phyloP scores from a whole-genome alignment of 2,329 filamentous ascomycete genomes.

The Pyrenophora seminiperda region DNA sequence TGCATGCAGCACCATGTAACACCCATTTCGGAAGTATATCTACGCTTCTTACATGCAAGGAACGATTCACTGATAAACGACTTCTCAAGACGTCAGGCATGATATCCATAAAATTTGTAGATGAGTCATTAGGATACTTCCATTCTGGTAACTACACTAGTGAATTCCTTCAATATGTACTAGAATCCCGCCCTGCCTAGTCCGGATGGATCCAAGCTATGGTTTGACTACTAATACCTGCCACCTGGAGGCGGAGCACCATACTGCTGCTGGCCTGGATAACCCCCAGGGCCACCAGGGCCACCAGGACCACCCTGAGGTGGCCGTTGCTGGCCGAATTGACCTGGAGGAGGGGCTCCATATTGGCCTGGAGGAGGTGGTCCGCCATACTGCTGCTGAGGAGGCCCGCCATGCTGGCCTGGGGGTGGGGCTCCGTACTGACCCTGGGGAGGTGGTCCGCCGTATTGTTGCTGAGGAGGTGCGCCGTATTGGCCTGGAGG shows the following conservation, averaged over 20 bases:
- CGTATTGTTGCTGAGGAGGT: constrained; percentile 17
- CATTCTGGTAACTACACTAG: too few relatives aligned
- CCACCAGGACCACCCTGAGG: constrained; percentile 29
- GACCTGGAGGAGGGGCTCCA: constrained; percentile 20
- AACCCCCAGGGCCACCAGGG: constrained; percentile 20
- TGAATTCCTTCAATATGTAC: too few relatives aligned
- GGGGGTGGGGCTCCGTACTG: constrained; percentile 29
- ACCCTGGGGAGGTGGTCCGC: constrained; percentile 18
- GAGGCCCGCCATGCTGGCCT: constrained; percentile 21
- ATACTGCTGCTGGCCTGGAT: constrained; percentile 32
- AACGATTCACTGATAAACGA: too few relatives aligned
- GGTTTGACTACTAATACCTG: constrained; percentile 19
- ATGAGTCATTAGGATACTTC: too few relatives aligned
- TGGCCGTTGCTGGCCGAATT: constrained; percentile 27
- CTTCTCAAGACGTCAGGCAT: too few relatives aligned
- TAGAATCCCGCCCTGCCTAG: too few relatives aligned
- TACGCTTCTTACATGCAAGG: too few relatives aligned
- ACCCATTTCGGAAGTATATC: too few relatives aligned
- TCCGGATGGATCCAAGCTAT: background rate
- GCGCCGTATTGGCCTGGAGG: constrained; percentile 26
- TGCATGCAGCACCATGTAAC: too few relatives aligned
- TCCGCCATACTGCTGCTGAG: background rate
- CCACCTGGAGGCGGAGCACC: constrained; percentile 27
- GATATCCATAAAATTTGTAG: too few relatives aligned
- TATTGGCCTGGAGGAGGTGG: constrained; percentile 20